These are phyloP conservation scores for Croton laevigatus DNA, from an alignment of 441 rosid genomes.

Conservation along the genomic window DNA sequence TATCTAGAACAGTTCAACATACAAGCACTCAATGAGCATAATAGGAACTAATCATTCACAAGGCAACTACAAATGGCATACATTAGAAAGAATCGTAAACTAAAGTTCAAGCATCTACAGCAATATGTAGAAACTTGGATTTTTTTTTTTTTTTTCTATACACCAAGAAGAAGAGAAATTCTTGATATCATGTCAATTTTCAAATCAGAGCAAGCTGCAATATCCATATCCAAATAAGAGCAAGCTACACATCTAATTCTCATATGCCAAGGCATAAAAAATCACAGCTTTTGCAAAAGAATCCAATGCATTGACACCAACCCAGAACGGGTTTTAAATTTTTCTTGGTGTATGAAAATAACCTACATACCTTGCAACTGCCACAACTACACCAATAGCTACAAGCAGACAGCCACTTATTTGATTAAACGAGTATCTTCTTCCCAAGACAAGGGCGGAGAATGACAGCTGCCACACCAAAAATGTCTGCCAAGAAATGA, in stretches of 20 bases:
- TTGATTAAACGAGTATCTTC: slow-evolving; percentile 59
- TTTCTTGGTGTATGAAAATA: not conserved
- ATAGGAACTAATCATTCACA: slow-evolving; percentile 8
- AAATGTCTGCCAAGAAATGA: slow-evolving; percentile 52
- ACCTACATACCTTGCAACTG: slow-evolving; percentile 62
- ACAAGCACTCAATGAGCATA: not conserved
- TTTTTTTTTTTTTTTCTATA: not conserved
- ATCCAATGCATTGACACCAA: not conserved
- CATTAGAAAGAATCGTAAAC: not conserved
- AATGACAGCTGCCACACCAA: slow-evolving; percentile 83
- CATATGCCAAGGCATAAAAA: not conserved
- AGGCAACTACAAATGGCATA: not conserved
- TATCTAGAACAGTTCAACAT: not conserved
- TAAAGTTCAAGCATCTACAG: slow-evolving; percentile 3
- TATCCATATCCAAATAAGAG: not conserved
- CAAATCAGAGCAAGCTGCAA: no score
- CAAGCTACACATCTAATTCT: slow-evolving; percentile 1
- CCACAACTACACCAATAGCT: slow-evolving; percentile 69
- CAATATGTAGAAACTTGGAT: slow-evolving; percentile 4
- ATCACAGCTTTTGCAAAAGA: not conserved
- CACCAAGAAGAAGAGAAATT: not conserved
- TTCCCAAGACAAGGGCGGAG: slow-evolving; percentile 57
- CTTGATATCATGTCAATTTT: no score
- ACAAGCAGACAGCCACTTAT: slow-evolving; percentile 75
- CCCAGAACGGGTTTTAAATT: not conserved